Percentiles rank a stretch among this genome's conserved stretches.
These are phyloP conservation scores for Hyphopichia buzzinii DNA, from an alignment of 1,139 yeast genomes.

Conservation along the genomic window DNA sequence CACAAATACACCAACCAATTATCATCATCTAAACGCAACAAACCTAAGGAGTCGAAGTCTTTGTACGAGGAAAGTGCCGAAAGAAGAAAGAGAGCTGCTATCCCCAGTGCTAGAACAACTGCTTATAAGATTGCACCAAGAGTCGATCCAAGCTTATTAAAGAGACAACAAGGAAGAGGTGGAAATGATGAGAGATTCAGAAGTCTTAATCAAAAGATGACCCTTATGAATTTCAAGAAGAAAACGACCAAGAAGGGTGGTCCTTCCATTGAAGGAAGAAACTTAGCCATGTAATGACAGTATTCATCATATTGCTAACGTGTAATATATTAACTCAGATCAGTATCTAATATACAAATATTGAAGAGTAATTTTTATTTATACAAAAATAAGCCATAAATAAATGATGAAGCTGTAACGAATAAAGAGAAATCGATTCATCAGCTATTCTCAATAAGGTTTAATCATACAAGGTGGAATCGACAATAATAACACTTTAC, in stretches of 20 bases:
- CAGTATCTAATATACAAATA: no score
- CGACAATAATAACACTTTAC: no score
- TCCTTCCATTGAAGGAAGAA: conserved; percentile 80
- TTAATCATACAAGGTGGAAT: no score
- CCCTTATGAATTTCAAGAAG: conserved; percentile 45
- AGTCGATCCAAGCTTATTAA: conserved; percentile 50
- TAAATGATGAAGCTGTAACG: no score
- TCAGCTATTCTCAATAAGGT: no score
- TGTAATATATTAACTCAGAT: no score
- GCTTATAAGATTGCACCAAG: conserved; percentile 91
- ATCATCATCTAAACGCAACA: conserved; percentile 31
- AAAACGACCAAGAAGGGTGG: conserved; percentile 59
- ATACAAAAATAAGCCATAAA: no score
- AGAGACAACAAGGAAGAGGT: conserved; percentile 38
- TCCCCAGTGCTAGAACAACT: conserved; percentile 83
- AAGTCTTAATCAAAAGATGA: conserved; percentile 60
- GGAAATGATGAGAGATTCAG: conserved; percentile 77
- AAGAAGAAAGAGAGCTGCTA: conserved; percentile 90
- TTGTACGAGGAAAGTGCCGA: conserved; percentile 90
- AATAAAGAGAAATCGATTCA: no score
- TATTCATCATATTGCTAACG: conserved; percentile 2
- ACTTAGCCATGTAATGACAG: conserved; percentile 40
- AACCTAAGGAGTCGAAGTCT: conserved; percentile 47
- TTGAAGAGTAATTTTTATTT: no score
- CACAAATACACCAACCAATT: conserved; percentile 49